Conservation (phyloP, 129 eudicot species). For the Centrapalus pauciflorus region DNA sequence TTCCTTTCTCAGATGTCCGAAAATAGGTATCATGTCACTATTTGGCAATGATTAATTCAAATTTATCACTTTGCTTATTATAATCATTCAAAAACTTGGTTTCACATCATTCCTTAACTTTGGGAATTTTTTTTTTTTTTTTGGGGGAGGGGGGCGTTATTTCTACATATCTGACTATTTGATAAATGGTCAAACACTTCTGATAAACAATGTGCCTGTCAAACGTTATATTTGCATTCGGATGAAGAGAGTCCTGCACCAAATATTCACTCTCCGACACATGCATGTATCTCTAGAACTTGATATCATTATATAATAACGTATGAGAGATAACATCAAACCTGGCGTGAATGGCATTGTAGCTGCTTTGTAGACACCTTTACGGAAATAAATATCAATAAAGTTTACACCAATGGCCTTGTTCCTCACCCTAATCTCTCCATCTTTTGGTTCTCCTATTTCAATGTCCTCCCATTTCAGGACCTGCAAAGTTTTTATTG, state of each 20-base stretch:
- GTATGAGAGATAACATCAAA: slow-evolving; percentile 14
- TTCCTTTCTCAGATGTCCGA: not conserved
- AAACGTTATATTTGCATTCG: not conserved
- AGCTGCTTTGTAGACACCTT: slow-evolving; percentile 70
- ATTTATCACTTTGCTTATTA: not conserved
- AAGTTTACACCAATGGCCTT: slow-evolving; percentile 89
- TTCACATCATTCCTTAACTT: not conserved
- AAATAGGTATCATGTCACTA: not conserved
- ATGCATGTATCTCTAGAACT: not conserved
- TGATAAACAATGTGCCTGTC: not conserved
- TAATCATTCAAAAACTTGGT: not conserved
- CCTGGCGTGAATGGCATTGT: slow-evolving; percentile 85
- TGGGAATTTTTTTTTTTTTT: not conserved
- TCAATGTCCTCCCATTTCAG: slow-evolving; percentile 90
- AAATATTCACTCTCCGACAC: not conserved
- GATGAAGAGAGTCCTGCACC: not conserved
- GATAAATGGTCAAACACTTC: not conserved
- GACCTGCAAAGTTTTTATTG: slow-evolving; percentile 44
- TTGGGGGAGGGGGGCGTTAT: not conserved
- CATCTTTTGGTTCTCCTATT: slow-evolving; percentile 85
- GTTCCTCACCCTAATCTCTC: slow-evolving; percentile 76
- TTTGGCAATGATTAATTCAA: not conserved
- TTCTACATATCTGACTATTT: not conserved
- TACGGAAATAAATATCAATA: slow-evolving; percentile 73
- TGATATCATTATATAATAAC: not conserved